Evolutionary conservation across 495 filamentous ascomycete genomes (phyloP).

Genomic region (Neurospora tetrasperma): DNA sequence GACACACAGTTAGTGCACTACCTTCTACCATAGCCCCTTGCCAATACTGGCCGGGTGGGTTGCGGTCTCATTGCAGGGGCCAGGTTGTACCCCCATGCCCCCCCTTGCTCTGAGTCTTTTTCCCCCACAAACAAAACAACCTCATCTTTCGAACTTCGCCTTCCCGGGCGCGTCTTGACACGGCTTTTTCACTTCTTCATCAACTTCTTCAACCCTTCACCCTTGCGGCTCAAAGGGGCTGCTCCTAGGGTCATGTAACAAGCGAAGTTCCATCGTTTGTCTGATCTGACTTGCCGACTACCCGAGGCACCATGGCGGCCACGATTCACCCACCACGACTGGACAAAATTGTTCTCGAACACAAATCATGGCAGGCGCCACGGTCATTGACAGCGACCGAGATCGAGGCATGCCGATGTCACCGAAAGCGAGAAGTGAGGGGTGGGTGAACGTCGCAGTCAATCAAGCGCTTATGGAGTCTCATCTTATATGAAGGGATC

Average conservation of each 20-base stretch:
- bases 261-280: slow-evolving; percentile 23
- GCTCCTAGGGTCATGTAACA: slow-evolving; percentile 14
- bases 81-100: not conserved
- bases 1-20: not conserved
- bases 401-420: not conserved
- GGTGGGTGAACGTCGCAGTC: not conserved
- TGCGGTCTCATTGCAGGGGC: not conserved
- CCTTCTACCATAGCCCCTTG: not conserved
- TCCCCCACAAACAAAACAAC: not conserved
- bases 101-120: not conserved
- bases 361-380: not conserved
- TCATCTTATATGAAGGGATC: not conserved
- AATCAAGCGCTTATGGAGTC: not conserved
- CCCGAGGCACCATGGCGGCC: not conserved
- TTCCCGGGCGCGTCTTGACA: not conserved
- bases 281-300: slow-evolving; percentile 17
- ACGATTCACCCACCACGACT: no score
- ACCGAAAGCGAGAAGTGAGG: not conserved
- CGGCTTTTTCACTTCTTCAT: not conserved
- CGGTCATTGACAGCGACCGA: not conserved
- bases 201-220: not conserved
- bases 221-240: slow-evolving; percentile 18
- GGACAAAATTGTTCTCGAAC: not conserved
- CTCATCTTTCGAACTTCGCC: not conserved
- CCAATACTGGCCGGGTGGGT: not conserved